These are phyloP conservation scores for Solanum peruvianum DNA, from an alignment of 257 asterid genomes.

Conservation along the genomic window DNA sequence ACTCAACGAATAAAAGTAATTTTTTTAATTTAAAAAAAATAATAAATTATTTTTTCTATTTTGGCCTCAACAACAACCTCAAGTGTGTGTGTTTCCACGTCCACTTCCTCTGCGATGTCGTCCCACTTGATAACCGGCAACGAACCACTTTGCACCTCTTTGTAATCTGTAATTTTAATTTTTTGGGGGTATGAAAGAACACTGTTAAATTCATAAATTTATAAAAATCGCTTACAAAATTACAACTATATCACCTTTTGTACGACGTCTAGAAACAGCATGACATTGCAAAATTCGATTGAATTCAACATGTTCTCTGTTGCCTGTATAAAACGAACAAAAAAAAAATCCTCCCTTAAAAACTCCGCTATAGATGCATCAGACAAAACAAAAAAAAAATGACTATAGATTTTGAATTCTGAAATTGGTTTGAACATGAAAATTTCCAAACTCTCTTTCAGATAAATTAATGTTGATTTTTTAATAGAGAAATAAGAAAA, in stretches of 20 bases:
- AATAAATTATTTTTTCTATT: not conserved
- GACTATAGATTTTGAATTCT: not conserved
- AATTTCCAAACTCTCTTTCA: not conserved
- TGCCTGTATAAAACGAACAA: constrained; percentile 9
- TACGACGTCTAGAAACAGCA: constrained; percentile 35
- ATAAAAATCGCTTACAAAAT: not conserved
- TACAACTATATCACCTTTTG: constrained; percentile 24
- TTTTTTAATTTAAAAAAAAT: too few species aligned
- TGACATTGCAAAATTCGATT: constrained; percentile 20
- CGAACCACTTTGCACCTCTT: constrained; percentile 35
- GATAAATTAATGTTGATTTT: too few species aligned
- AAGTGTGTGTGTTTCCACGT: constrained; percentile 16
- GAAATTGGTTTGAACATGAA: not conserved
- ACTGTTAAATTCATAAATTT: not conserved
- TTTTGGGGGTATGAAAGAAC: not conserved
- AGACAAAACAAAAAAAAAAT: not conserved
- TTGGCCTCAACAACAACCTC: constrained; percentile 5
- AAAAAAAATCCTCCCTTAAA: not conserved
- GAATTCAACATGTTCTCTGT: not conserved
- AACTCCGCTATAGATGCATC: not conserved
- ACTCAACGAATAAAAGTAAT: too few species aligned
- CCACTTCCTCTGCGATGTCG: constrained; percentile 30
- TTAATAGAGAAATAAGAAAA: not conserved
- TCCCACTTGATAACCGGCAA: constrained; percentile 43
- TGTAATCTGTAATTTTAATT: constrained; percentile 18